Evolutionary conservation across 2,329 filamentous ascomycete species (phyloP).

Genomic region (Dendrostoma leiphaemia): DNA sequence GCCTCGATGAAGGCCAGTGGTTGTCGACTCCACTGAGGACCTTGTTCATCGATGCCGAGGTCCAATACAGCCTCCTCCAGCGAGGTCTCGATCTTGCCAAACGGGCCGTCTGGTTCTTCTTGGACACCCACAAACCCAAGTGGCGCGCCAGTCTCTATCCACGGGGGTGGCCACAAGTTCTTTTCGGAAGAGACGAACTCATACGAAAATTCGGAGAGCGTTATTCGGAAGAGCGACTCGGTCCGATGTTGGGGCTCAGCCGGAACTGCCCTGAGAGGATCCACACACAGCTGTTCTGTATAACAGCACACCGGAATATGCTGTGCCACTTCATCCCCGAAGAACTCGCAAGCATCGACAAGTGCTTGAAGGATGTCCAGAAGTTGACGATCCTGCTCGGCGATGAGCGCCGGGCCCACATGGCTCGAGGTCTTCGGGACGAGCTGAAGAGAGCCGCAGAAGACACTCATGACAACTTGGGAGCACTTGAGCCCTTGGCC

Average conservation of each 20-base stretch:
- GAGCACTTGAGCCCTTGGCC: neutral
- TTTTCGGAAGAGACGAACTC: neutral
- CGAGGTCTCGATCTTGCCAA: neutral
- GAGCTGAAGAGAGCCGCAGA: neutral
- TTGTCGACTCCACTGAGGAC: neutral
- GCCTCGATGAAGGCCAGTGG: neutral
- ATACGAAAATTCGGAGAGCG: neutral
- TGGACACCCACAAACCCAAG: neutral
- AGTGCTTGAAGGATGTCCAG: neutral
- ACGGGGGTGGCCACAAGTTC: neutral
- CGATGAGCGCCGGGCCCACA: neutral
- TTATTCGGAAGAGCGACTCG: neutral
- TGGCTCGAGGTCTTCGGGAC: neutral
- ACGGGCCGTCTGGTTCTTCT: neutral
- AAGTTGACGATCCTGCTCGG: neutral
- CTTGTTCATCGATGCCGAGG: neutral
- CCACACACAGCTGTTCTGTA: neutral
- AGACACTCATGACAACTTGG: neutral
- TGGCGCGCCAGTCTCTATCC: neutral
- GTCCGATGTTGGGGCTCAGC: neutral
- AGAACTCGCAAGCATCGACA: neutral
- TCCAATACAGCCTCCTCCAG: neutral
- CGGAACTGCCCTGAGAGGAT: neutral
- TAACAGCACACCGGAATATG: neutral
- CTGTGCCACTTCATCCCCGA: neutral